A percentile compares a stretch with the other conserved stretches of the same genome.
Evolutionary conservation across 805 yeast genomes (phyloP).

Genomic region (Cyberlindnera mississippiensis): DNA sequence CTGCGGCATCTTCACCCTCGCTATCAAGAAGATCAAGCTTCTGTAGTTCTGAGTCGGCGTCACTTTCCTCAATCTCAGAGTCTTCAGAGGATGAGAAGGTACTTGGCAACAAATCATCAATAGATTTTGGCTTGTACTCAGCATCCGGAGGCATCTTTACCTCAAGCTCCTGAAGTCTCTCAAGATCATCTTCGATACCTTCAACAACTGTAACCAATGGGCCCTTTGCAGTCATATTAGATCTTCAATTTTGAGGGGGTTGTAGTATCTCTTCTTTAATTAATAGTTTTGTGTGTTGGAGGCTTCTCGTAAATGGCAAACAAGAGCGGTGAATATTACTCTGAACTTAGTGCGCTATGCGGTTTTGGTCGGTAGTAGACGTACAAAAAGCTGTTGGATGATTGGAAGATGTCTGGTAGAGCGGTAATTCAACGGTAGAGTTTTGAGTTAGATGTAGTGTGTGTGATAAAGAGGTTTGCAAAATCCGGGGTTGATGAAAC

Average conservation of each 20-base stretch:
- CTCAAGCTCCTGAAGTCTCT: constrained; percentile 10
- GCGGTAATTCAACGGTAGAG: not conserved
- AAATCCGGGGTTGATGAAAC: not conserved
- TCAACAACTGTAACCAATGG: constrained; percentile 16
- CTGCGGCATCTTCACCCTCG: constrained; percentile 11
- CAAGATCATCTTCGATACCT: constrained; percentile 8
- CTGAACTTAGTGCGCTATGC: not conserved
- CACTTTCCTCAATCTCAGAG: constrained; percentile 20
- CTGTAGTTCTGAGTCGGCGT: constrained; percentile 20
- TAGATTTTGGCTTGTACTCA: constrained; percentile 13
- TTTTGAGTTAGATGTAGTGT: not conserved
- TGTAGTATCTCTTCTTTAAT: not conserved
- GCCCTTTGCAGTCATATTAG: constrained; percentile 13
- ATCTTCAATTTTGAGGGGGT: not conserved
- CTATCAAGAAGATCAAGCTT: constrained; percentile 18
- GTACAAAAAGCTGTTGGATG: not conserved
- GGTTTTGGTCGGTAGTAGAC: not conserved
- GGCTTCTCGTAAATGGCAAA: not conserved
- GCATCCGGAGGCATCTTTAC: constrained; percentile 6
- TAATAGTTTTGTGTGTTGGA: not conserved
- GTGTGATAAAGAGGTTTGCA: not conserved
- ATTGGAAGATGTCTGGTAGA: not conserved
- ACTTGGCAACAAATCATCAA: constrained; percentile 19
- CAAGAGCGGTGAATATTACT: not conserved
- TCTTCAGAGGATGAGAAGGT: constrained; percentile 25